Conservation (phyloP, 768 basidiomycete genomes). For the Phaeolepiota aurea region DNA sequence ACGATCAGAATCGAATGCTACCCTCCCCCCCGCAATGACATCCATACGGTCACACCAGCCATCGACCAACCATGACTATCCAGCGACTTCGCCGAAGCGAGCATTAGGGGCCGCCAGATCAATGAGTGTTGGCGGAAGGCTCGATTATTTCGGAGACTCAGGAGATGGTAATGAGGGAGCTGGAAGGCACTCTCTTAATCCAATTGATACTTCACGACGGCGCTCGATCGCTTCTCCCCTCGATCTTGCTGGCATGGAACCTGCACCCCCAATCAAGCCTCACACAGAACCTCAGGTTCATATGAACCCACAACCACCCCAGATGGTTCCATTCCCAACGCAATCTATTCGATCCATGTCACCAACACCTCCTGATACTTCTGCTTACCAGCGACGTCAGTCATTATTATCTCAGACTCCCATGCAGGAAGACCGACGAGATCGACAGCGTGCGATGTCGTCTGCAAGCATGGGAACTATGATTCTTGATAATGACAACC, state of each 20-base stretch:
- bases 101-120: slow-evolving; percentile 43
- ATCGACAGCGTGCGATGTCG: slow-evolving; percentile 22
- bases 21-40: slow-evolving; percentile 26
- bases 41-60: slow-evolving; percentile 36
- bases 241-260: slow-evolving; percentile 41
- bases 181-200: not conserved
- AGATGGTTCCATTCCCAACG: slow-evolving; percentile 59
- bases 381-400: slow-evolving; percentile 32
- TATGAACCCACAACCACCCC: no score
- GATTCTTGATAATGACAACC: slow-evolving; percentile 44
- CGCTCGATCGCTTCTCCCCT: slow-evolving; percentile 53
- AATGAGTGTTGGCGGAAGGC: slow-evolving; percentile 54
- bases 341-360: slow-evolving; percentile 44
- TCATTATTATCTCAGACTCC: slow-evolving; percentile 47
- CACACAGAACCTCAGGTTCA: not conserved
- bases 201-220: slow-evolving; percentile 25
- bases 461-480: slow-evolving; percentile 38
- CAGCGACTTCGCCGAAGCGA: slow-evolving; percentile 22
- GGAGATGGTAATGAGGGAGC: slow-evolving; percentile 12
- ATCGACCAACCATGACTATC: slow-evolving; percentile 29
- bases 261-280: not conserved
- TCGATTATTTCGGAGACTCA: slow-evolving; percentile 40
- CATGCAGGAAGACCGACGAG: slow-evolving; percentile 20
- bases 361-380: slow-evolving; percentile 18
- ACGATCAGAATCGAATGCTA: slow-evolving; percentile 23